A percentile compares a stretch with the other conserved stretches of the same genome.
Conservation (phyloP, 2,329 filamentous ascomycete species). For the Volutella citrinella region DNA sequence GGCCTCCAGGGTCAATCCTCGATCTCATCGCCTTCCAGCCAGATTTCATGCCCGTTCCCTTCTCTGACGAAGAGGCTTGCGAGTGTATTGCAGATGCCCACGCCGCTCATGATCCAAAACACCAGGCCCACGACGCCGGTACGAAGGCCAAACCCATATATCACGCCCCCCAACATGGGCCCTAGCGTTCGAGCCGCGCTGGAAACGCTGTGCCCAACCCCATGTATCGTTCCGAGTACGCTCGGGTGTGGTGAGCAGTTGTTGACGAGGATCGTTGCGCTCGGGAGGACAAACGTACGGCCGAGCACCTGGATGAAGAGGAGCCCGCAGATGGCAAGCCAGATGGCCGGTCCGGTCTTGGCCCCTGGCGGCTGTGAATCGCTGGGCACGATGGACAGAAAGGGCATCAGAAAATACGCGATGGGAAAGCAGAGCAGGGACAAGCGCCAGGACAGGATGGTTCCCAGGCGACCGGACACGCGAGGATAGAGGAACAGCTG, state of each 20-base stretch:
- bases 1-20: no score
- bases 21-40: slow-evolving; percentile 60
- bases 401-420: slow-evolving; percentile 68
- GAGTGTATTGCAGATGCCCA: slow-evolving; percentile 47
- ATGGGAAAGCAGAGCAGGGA: slow-evolving; percentile 69
- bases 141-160: slow-evolving; percentile 58
- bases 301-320: slow-evolving; percentile 64
- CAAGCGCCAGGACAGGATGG: slow-evolving; percentile 64
- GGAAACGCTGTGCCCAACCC: slow-evolving; percentile 55
- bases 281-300: slow-evolving; percentile 58
- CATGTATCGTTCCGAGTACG: slow-evolving; percentile 46
- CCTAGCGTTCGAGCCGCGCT: slow-evolving; percentile 59
- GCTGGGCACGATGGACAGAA: slow-evolving; percentile 65
- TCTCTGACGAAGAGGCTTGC: slow-evolving; percentile 57
- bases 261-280: slow-evolving; percentile 45
- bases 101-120: slow-evolving; percentile 53
- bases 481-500: slow-evolving; percentile 25
- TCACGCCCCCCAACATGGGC: slow-evolving; percentile 56
- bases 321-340: slow-evolving; percentile 61
- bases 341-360: slow-evolving; percentile 56
- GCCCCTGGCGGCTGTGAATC: slow-evolving; percentile 44
- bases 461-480: slow-evolving; percentile 65
- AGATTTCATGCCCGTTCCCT: slow-evolving; percentile 63
- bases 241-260: slow-evolving; percentile 47
- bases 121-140: slow-evolving; percentile 56